These are phyloP conservation scores for Kwoniella europaea DNA, from an alignment of 768 basidiomycete species.

Conservation along the genomic window DNA sequence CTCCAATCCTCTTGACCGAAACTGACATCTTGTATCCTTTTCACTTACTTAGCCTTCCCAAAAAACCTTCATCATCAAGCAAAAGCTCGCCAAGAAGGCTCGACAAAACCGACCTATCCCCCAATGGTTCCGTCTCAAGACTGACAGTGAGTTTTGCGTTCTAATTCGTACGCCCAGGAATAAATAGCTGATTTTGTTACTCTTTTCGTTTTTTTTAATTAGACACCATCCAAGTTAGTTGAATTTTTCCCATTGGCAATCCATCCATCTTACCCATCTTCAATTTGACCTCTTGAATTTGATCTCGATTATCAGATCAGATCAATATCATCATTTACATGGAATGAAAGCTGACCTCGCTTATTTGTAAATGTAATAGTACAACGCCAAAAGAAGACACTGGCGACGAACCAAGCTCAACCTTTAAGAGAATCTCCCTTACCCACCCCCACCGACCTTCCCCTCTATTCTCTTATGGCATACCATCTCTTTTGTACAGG, in stretches of 20 bases:
- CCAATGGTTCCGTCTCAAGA: constrained; percentile 96
- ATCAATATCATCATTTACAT: too few relatives aligned
- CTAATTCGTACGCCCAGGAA: neutral
- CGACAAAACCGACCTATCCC: constrained; percentile 99
- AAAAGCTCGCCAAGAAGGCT: constrained; percentile 91
- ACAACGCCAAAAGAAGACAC: constrained; percentile 82
- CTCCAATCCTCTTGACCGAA: neutral
- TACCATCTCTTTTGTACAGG: neutral
- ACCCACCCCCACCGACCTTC: neutral
- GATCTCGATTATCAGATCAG: neutral
- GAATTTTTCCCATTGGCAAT: neutral
- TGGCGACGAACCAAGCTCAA: constrained; percentile 99
- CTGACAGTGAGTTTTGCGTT: constrained; percentile 78
- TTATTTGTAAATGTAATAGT: constrained; percentile 61
- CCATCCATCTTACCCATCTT: constrained; percentile 1
- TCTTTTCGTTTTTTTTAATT: neutral
- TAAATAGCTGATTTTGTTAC: neutral
- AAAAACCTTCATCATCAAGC: constrained; percentile 97
- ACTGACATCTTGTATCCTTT: neutral
- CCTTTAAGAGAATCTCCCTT: constrained; percentile 66
- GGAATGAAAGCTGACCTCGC: neutral
- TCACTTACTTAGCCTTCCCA: constrained; percentile 79
- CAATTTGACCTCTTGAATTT: neutral
- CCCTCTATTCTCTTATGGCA: neutral
- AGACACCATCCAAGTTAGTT: constrained; percentile 48